Conservation (phyloP, 2,329 filamentous ascomycete genomes). For the Pseudogymnoascus sp. region DNA sequence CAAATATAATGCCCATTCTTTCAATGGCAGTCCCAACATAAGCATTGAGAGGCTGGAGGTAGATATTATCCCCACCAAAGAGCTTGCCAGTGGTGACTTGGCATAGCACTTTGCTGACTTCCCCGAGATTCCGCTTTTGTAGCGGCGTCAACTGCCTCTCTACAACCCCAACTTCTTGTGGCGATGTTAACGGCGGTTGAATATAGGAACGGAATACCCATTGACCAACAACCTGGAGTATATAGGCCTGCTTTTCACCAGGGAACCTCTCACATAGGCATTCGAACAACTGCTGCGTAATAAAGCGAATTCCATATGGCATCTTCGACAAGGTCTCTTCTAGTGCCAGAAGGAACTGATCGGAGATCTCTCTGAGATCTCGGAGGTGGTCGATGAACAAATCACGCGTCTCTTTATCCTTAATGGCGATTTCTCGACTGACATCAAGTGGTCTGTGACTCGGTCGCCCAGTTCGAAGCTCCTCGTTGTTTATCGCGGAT, state of each 20-base stretch:
- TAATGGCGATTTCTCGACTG: constrained; percentile 86
- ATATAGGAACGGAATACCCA: constrained; percentile 96
- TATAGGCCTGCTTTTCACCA: constrained; percentile 65
- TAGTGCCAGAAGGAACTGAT: constrained; percentile 75
- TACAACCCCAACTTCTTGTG: constrained; percentile 87
- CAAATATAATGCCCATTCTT: constrained; percentile 67
- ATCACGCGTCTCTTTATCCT: constrained; percentile 83
- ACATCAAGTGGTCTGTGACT: constrained; percentile 78
- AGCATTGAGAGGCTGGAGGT: constrained; percentile 87
- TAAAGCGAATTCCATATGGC: constrained; percentile 85
- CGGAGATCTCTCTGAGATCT: constrained; percentile 87
- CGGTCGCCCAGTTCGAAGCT: constrained; percentile 79
- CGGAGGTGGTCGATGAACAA: constrained; percentile 92
- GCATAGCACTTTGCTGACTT: constrained; percentile 84
- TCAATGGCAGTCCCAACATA: constrained; percentile 82
- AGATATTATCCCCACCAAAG: constrained; percentile 91
- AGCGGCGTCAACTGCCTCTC: constrained; percentile 82
- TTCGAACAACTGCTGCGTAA: constrained; percentile 80
- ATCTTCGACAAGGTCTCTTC: constrained; percentile 81
- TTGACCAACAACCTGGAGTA: constrained; percentile 77
- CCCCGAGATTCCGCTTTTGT: constrained; percentile 84
- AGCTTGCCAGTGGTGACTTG: constrained; percentile 83
- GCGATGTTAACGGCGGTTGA: constrained; percentile 78
- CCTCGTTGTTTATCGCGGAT: constrained; percentile 93
- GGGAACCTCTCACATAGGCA: constrained; percentile 69